Evolutionary conservation across 352 stramenopile species (phyloP).

Genomic region (Globisporangium carolinianum): DNA sequence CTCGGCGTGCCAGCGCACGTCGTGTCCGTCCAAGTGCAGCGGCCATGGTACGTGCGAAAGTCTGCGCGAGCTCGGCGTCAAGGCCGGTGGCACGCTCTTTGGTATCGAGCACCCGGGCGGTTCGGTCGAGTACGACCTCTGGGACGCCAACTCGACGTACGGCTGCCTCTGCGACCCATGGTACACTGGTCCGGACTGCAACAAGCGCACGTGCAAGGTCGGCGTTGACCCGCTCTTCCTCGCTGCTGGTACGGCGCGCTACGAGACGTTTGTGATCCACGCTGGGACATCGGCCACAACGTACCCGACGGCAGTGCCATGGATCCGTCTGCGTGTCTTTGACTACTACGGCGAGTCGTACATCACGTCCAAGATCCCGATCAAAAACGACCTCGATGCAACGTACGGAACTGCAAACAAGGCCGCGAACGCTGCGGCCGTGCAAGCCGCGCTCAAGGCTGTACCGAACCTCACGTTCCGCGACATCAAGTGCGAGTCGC

Average conservation of each 20-base stretch:
- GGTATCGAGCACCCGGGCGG: conserved; percentile 14
- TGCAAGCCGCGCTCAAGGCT: conserved; percentile 28
- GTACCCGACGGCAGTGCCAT: conserved; percentile 10
- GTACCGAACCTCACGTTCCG: conserved; percentile 48
- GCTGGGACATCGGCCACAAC: neutral
- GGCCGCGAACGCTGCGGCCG: conserved; percentile 7
- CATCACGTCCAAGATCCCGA: conserved; percentile 43
- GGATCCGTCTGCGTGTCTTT: conserved; percentile 49
- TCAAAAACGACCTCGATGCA: conserved; percentile 18
- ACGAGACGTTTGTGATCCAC: conserved; percentile 53
- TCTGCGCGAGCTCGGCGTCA: conserved; percentile 47
- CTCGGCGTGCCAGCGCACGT: conserved; percentile 69
- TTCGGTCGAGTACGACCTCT: conserved; percentile 49
- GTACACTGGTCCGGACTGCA: conserved; percentile 84
- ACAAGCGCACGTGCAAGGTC: conserved; percentile 51
- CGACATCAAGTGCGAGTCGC: conserved; percentile 27
- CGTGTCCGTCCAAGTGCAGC: conserved; percentile 66
- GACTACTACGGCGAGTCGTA: conserved; percentile 65
- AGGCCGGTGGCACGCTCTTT: conserved; percentile 37
- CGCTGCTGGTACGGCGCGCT: conserved; percentile 23
- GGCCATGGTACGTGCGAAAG: conserved; percentile 68
- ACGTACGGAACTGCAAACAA: neutral
- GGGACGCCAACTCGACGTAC: conserved; percentile 78
- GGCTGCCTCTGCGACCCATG: conserved; percentile 87
- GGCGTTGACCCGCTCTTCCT: conserved; percentile 65